Base-by-base conservation (phyloP, 1,284 basidiomycete genomes). In the Xerocomus cyaneibrunnescens region DNA sequence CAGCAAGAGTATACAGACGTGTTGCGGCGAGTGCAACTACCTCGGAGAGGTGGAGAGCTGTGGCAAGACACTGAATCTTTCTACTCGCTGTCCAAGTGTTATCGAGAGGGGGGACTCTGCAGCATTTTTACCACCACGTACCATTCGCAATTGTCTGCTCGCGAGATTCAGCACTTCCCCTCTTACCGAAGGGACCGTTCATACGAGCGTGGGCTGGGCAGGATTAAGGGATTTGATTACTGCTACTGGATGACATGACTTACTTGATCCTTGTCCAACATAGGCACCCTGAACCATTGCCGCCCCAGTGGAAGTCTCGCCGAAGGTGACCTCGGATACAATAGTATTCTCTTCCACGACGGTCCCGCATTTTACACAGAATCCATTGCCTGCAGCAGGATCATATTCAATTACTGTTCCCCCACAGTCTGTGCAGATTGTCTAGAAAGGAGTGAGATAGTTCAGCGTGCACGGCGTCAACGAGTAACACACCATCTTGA, bases 201-300 rank as follows among this genome's bases (percentile, higher is more conserved):
- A 90, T 85, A 46, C 86, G 77, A 8, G 92, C 89, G 61, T 85
- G 85, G 0, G 89, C 91, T 94, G 57, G 48, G 5, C 44, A 43
- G 42, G 38, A 44, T 52, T 52, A 39, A 54, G 50, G 25, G 14
- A 39, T 31, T n/a, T 10, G 17, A 27, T 21, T 9, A 23, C n/a
- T 25, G 10, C n/a, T 23, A 36, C 32, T 30, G 43, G 38, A 23
- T 47, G 37, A 32, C 1, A 9, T 41, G 22, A 83, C 92, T 69
- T 64, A 98, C 95, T 95, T 50, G 94, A 86, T 53, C 92, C 89
- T 61, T 92, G 87, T 1, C 84, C 90, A n/a, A 99, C 91, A 66
- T 92, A 97, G 14, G 91, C 89, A 17, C 97, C 97, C 66, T 96
- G 92, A 0, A 98, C 94, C 75, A 97, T 92, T 1, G 96, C 94